Conservation (phyloP, 129 eudicot species). For the Glebionis coronaria region DNA sequence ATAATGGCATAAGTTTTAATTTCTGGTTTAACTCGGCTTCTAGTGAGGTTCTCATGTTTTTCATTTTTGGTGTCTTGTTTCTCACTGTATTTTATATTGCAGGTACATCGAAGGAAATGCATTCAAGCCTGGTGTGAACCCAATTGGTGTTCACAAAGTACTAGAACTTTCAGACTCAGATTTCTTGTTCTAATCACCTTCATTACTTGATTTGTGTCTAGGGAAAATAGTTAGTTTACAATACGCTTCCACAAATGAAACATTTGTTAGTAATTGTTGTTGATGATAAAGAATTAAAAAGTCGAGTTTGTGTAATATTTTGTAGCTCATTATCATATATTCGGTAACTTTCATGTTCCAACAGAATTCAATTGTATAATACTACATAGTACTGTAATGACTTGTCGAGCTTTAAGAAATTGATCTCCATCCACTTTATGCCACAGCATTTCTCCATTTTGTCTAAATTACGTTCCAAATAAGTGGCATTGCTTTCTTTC, state of each 20-base stretch:
- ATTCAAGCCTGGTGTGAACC: conserved; percentile 81
- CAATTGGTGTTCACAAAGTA: conserved; percentile 85
- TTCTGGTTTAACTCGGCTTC: no score
- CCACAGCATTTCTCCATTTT: neutral
- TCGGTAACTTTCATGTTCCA: neutral
- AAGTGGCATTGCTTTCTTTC: no score
- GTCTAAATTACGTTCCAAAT: no score
- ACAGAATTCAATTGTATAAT: conserved; percentile 22
- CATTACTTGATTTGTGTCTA: neutral
- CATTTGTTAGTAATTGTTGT: neutral
- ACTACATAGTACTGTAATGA: neutral
- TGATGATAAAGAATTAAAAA: conserved; percentile 9
- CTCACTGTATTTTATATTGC: conserved; percentile 21
- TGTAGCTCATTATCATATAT: conserved; percentile 16
- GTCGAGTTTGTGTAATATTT: conserved; percentile 11
- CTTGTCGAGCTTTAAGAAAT: conserved; percentile 6
- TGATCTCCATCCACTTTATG: conserved; percentile 5
- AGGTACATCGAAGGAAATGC: conserved; percentile 97
- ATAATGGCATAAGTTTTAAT: no score
- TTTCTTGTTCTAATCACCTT: conserved; percentile 45
- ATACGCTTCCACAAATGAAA: conserved; percentile 20
- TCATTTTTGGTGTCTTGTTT: conserved; percentile 9
- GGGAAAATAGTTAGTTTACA: conserved; percentile 6
- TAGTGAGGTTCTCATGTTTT: neutral
- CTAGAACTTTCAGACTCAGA: conserved; percentile 93